Base-by-base conservation (phyloP, 768 basidiomycete species). In the Naganishia vaughanmartiniae region DNA sequence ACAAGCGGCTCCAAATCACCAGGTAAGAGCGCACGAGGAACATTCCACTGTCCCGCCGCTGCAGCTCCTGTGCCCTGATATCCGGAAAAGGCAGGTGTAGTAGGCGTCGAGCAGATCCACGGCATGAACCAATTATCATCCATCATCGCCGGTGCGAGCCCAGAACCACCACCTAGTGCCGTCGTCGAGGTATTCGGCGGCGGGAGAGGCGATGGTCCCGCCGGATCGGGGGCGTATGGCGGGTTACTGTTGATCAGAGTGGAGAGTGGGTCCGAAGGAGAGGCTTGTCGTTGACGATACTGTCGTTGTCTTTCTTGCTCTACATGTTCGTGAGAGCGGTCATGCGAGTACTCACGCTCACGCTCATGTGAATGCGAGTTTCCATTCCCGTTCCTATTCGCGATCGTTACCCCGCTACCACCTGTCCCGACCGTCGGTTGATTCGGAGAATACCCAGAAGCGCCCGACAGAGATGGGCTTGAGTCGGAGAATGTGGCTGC, bases 61-160 rank as follows among this genome's bases (percentile, higher is more conserved):
- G 54, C 4, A 17, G 11, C 21, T 39, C 57, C 57, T 5, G 57
- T n/a, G 6, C 33, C 57, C 9, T 31, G 54, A 30, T 30, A 31
- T 7, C 30, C 54, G 54, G 53, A n/a, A 21, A 28, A 56, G 33
- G 28, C 33, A 7, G 55, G 55, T n/a, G 55, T 56, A 17, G 26
- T 56, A 14, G 67, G 67, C 0, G 67, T 69, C 17, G 67, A 69
- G 24, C 67, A 69, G 4, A 69, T 57, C 67, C 67, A 69, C 1
- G 67, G 67, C 67, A 69, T 69, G 55, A 69, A 69, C 67, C 67
- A 57, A 28, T 69, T 69, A 46, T 69, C 67, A 12, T 69, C 67
- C 9, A 58, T 15, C 12, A n/a, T 33, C 48, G 48, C n/a, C 5
- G 48, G 7, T 7, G 48, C 17, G 4, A n/a, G 2, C 42, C 42